Evolutionary conservation across 306 rosid genomes (phyloP).

Genomic region (Mimosa bimucronata): DNA sequence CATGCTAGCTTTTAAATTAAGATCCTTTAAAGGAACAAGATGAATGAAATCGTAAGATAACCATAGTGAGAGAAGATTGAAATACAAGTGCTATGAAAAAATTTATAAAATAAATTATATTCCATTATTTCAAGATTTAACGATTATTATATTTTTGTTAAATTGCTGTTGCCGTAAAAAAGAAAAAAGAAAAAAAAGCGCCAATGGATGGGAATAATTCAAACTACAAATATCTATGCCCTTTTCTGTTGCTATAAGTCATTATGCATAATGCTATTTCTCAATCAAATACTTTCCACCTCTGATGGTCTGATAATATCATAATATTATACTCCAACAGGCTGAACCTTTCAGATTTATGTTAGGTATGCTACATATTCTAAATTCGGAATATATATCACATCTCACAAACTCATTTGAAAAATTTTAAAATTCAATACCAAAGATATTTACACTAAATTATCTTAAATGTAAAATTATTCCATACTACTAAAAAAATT

Average conservation of each 20-base stretch:
- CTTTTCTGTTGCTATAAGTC: background rate
- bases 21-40: background rate
- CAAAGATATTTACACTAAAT: background rate
- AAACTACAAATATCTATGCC: background rate
- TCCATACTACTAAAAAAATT: too few relatives aligned
- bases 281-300: constrained; percentile 33
- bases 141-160: background rate
- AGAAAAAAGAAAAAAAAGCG: too few relatives aligned
- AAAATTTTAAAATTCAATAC: background rate
- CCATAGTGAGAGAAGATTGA: background rate
- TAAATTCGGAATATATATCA: background rate
- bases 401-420: background rate
- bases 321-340: constrained; percentile 35
- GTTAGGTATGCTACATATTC: background rate
- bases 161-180: background rate
- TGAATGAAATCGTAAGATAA: background rate
- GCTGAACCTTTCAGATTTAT: constrained; percentile 9
- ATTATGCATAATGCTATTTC: constrained; percentile 15
- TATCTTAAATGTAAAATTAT: background rate
- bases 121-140: background rate
- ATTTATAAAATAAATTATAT: background rate
- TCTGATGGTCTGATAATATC: background rate
- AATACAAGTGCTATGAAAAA: background rate
- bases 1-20: background rate
- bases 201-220: background rate